A percentile compares a stretch with the other conserved stretches of the same genome.
These are phyloP conservation scores for Ophiostoma ips DNA, from an alignment of 2,329 filamentous ascomycete species.

Conservation along the genomic window DNA sequence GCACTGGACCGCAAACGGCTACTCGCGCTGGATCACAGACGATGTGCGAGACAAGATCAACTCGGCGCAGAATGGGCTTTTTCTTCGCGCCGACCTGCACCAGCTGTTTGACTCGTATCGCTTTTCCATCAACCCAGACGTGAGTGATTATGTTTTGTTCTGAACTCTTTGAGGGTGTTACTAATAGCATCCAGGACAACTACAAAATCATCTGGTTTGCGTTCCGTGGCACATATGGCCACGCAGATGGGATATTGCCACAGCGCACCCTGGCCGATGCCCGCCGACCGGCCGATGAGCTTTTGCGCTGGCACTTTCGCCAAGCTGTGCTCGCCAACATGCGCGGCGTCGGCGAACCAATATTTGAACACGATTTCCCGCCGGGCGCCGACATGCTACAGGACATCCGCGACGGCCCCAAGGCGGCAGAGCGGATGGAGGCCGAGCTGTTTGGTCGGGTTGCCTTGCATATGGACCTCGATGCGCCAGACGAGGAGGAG, in stretches of 20 bases:
- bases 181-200: not conserved
- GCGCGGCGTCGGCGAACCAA: not conserved
- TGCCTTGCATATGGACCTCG: not conserved
- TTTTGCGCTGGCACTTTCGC: not conserved
- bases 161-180: too few species aligned
- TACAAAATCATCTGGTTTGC: not conserved
- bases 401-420: slow-evolving; percentile 14
- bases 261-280: not conserved
- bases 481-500: not conserved
- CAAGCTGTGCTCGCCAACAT: not conserved
- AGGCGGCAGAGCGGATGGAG: slow-evolving; percentile 4
- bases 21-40: too few species aligned
- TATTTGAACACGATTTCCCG: not conserved
- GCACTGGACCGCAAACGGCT: too few species aligned
- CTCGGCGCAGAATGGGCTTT: too few species aligned
- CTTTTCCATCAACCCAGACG: too few species aligned
- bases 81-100: too few species aligned
- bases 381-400: slow-evolving; percentile 15
- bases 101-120: too few species aligned
- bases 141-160: too few species aligned
- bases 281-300: not conserved
- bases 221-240: not conserved
- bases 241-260: not conserved
- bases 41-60: too few species aligned
- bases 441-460: slow-evolving; percentile 2